A percentile compares a stretch with the other conserved stretches of the same genome.
Evolutionary conservation across 148 eudicot genomes (phyloP).

Genomic region (Chenopodium suecicum): DNA sequence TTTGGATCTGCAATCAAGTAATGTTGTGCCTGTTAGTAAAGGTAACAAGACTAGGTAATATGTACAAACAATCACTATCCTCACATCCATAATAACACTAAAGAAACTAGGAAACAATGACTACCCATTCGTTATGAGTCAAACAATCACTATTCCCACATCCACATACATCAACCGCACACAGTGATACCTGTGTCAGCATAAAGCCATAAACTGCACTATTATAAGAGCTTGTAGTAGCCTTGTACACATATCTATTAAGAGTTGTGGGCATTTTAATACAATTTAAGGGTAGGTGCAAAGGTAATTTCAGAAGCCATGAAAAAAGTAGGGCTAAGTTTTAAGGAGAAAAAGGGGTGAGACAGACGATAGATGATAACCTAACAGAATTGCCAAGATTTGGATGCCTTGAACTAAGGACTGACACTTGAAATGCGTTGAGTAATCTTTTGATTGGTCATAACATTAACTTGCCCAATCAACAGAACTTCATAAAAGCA

Average conservation of each 20-base stretch:
- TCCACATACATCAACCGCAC: too few species aligned
- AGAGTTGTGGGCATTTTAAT: too few species aligned
- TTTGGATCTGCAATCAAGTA: slow-evolving; percentile 51
- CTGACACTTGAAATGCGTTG: not conserved
- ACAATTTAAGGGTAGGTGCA: too few species aligned
- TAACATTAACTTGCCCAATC: not conserved
- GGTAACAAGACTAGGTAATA: not conserved
- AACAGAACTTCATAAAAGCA: not conserved
- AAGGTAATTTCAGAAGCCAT: not conserved
- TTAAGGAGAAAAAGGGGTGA: not conserved
- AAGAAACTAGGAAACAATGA: too few species aligned
- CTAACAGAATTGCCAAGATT: not conserved
- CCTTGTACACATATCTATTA: not conserved
- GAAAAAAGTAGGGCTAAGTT: not conserved
- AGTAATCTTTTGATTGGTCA: not conserved
- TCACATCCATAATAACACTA: not conserved
- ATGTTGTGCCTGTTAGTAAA: not conserved
- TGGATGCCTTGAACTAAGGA: not conserved
- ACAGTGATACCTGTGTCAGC: not conserved
- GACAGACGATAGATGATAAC: not conserved
- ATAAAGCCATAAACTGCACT: not conserved
- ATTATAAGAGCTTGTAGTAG: not conserved
- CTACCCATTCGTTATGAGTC: too few species aligned
- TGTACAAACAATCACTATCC: not conserved
- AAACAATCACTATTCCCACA: too few species aligned